A percentile compares a stretch with the other conserved stretches of the same genome.
These are phyloP conservation scores for Huntiella savannae DNA, from an alignment of 2,329 filamentous ascomycete species.

Conservation along the genomic window DNA sequence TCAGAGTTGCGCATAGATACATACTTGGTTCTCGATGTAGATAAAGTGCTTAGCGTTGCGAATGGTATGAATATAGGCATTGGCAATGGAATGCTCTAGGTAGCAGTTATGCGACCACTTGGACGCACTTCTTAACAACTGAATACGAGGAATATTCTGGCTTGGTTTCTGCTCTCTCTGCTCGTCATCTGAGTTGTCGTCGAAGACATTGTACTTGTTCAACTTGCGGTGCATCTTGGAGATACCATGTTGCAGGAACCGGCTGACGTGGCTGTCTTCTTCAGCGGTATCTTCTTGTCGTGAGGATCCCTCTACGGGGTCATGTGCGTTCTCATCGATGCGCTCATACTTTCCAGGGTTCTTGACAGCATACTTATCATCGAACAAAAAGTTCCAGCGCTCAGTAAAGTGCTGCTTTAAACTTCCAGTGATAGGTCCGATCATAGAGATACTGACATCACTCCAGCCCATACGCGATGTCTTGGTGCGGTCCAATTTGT, in stretches of 20 bases:
- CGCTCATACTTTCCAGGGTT: constrained; percentile 31
- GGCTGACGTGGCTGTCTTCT: constrained; percentile 3
- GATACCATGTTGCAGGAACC: constrained; percentile 7
- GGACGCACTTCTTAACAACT: constrained; percentile 31
- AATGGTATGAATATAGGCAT: constrained; percentile 63
- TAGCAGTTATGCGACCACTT: constrained; percentile 33
- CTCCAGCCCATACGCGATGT: constrained; percentile 86
- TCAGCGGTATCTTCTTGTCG: too few species aligned
- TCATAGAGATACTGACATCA: constrained; percentile 61
- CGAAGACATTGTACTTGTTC: constrained; percentile 6
- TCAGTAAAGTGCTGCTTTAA: constrained; percentile 63
- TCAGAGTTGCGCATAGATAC: neutral
- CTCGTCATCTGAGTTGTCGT: constrained; percentile 1
- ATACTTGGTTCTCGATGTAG: constrained; percentile 58
- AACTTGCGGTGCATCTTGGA: constrained; percentile 9
- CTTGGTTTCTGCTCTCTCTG: neutral
- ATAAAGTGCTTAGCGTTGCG: constrained; percentile 50
- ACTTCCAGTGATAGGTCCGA: constrained; percentile 56
- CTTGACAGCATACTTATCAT: constrained; percentile 51
- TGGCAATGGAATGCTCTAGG: constrained; percentile 60
- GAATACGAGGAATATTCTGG: constrained; percentile 19
- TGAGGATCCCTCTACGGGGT: neutral
- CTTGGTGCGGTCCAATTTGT: constrained; percentile 64
- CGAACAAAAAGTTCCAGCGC: constrained; percentile 81
- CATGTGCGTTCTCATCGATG: constrained; percentile 10